Evolutionary conservation across 306 rosid genomes (phyloP).

Genomic region (Vigna reflexopilosa): DNA sequence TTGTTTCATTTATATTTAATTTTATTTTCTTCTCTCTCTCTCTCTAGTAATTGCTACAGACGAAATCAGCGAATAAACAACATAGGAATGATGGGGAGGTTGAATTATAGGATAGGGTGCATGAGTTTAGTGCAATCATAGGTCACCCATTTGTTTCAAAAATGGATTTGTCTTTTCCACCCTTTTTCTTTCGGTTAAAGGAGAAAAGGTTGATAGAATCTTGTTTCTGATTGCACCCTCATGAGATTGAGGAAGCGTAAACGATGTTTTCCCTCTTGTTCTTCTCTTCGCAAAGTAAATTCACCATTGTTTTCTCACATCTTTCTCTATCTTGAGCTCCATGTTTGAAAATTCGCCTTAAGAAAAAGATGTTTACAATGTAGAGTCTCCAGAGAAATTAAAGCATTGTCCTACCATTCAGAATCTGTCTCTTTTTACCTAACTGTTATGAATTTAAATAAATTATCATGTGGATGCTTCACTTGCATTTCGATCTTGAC

Average conservation of each 20-base stretch:
- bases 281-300: constrained; percentile 76
- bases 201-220: constrained; percentile 38
- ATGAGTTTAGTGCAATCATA: constrained; percentile 73
- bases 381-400: constrained; percentile 30
- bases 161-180: constrained; percentile 27
- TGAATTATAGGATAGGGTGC: constrained; percentile 63
- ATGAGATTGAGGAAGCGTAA: constrained; percentile 90
- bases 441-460: constrained; percentile 11
- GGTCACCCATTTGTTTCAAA: constrained; percentile 52
- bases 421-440: constrained; percentile 7
- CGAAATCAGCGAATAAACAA: constrained; percentile 49
- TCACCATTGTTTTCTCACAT: constrained; percentile 22
- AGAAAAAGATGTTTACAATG: constrained; percentile 27
- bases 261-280: constrained; percentile 87
- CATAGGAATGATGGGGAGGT: constrained; percentile 53
- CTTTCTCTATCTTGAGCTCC: constrained; percentile 14
- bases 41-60: constrained; percentile 46
- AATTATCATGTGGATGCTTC: background rate
- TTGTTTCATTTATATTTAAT: background rate
- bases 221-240: constrained; percentile 56
- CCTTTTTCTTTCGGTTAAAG: constrained; percentile 54
- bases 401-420: background rate
- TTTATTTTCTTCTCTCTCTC: background rate
- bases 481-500: constrained; percentile 27
- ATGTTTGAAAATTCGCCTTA: background rate